phyloP scores from a whole-genome alignment of 768 basidiomycete genomes.

The Trametes cubensis region DNA sequence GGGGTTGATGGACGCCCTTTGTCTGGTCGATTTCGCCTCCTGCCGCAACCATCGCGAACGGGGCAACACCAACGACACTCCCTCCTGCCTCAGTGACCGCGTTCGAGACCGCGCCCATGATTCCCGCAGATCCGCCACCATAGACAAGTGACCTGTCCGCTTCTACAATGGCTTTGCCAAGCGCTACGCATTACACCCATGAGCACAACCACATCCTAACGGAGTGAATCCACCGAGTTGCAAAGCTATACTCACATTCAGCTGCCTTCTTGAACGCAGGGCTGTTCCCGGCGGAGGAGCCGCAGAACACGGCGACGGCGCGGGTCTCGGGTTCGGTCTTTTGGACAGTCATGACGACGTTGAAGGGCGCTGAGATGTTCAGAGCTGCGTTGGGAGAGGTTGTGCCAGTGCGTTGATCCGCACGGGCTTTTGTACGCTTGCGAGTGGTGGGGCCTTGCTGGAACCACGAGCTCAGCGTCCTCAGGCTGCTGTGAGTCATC shows the following conservation, averaged over 20 bases:
- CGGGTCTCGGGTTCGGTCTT: constrained; percentile 15
- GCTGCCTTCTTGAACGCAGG: constrained; percentile 70
- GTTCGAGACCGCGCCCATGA: constrained; percentile 84
- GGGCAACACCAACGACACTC: constrained; percentile 75
- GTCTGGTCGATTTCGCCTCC: constrained; percentile 65
- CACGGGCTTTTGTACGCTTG: neutral
- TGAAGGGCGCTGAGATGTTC: constrained; percentile 18
- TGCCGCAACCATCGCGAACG: constrained; percentile 69
- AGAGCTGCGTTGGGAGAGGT: neutral
- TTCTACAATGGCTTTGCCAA: constrained; percentile 72
- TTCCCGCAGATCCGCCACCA: constrained; percentile 80
- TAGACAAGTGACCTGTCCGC: constrained; percentile 73
- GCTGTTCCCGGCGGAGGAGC: constrained; percentile 66
- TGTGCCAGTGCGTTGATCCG: neutral
- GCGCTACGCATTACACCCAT: constrained; percentile 44
- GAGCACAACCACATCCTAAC: neutral
- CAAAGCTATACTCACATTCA: constrained; percentile 51
- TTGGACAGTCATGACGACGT: constrained; percentile 16
- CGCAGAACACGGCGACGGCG: constrained; percentile 84
- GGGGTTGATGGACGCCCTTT: constrained; percentile 23
- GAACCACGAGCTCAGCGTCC: constrained; percentile 17
- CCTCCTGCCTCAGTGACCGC: constrained; percentile 69
- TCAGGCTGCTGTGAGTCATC: constrained; percentile 1
- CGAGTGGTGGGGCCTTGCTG: constrained; percentile 14
- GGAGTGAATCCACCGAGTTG: too few relatives aligned